Conservation (phyloP, 2,329 filamentous ascomycete species). For the Amauroascus niger region DNA sequence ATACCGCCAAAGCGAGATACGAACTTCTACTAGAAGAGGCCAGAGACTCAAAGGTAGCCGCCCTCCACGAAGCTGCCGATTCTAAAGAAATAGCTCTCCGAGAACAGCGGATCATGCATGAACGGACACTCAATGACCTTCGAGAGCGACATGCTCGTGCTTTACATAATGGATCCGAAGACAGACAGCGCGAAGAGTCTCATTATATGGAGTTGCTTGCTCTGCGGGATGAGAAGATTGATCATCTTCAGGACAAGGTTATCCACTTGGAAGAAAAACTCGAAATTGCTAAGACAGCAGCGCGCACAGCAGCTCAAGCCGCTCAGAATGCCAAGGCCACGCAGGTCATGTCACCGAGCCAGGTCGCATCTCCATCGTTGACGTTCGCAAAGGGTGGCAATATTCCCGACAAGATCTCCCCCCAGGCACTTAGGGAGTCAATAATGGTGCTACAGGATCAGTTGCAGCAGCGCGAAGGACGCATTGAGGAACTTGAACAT, state of each 20-base stretch:
- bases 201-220: conserved; percentile 72
- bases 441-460: conserved; percentile 96
- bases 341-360: conserved; percentile 28
- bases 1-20: conserved; percentile 68
- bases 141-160: conserved; percentile 65
- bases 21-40: conserved; percentile 80
- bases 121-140: conserved; percentile 63
- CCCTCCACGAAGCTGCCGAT: conserved; percentile 46
- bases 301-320: conserved; percentile 69
- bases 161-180: conserved; percentile 64
- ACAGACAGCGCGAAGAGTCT: conserved; percentile 68
- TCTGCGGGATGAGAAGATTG: conserved; percentile 72
- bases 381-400: conserved; percentile 38
- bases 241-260: conserved; percentile 78
- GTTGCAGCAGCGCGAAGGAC: conserved; percentile 82
- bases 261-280: conserved; percentile 80
- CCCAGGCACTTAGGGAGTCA: conserved; percentile 87
- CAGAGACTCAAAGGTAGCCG: conserved; percentile 55
- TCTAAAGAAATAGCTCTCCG: conserved; percentile 46
- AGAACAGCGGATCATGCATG: conserved; percentile 56
- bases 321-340: conserved; percentile 47
- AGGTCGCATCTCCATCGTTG: conserved; percentile 41
- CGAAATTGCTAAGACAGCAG: conserved; percentile 79
- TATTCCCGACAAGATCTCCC: conserved; percentile 76
- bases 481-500: conserved; percentile 77